Percentiles rank a stretch among this genome's conserved stretches.
These are phyloP conservation scores for Andrographis paniculata DNA, from an alignment of 305 asterid genomes.

Conservation along the genomic window DNA sequence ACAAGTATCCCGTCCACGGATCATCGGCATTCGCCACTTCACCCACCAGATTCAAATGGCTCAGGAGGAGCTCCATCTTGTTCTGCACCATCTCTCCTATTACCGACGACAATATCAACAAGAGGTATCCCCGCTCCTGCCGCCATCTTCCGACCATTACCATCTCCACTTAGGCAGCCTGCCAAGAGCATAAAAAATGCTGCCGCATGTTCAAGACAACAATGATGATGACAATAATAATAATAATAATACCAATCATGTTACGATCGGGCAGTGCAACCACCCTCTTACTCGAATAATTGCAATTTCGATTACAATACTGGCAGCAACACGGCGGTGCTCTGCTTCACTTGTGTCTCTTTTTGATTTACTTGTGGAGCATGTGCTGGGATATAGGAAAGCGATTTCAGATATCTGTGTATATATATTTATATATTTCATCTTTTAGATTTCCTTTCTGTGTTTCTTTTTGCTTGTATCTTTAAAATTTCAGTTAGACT, in stretches of 20 bases:
- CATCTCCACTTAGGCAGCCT: conserved; percentile 46
- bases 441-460: too few relatives aligned
- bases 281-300: conserved; percentile 18
- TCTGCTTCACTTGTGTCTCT: too few relatives aligned
- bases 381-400: too few relatives aligned
- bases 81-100: conserved; percentile 41
- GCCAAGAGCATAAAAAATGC: conserved; percentile 19
- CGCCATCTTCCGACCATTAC: conserved; percentile 43
- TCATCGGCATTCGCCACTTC: conserved; percentile 44
- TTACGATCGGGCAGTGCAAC: too few relatives aligned
- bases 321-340: too few relatives aligned
- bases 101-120: conserved; percentile 41
- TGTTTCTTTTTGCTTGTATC: too few relatives aligned
- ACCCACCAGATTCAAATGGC: conserved; percentile 35
- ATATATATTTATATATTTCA: too few relatives aligned
- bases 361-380: too few relatives aligned
- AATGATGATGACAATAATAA: conserved; percentile 14
- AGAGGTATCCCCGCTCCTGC: conserved; percentile 27
- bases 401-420: too few relatives aligned
- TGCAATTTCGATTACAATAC: conserved; percentile 15
- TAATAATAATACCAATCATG: conserved; percentile 4
- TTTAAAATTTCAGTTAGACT: too few relatives aligned
- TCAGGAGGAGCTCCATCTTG: conserved; percentile 47
- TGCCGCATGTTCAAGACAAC: conserved; percentile 31
- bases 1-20: conserved; percentile 53